A percentile compares a stretch with the other conserved stretches of the same genome.
Evolutionary conservation across 2,329 filamentous ascomycete genomes (phyloP).

Genomic region (Pseudogymnoascus sp.): DNA sequence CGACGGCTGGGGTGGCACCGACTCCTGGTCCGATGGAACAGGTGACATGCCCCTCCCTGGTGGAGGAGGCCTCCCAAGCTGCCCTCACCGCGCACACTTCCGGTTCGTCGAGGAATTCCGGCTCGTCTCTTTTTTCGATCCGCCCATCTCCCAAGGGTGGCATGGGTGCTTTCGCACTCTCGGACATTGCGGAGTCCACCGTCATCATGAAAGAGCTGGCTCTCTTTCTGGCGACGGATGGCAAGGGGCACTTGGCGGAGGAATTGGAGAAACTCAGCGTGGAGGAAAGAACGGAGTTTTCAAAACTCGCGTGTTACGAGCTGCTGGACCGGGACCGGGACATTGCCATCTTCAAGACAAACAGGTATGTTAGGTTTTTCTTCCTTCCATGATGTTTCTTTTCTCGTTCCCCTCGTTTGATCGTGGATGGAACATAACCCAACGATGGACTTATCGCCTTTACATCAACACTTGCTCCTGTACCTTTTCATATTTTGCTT

Average conservation of each 20-base stretch:
- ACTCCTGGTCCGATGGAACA: slow-evolving; percentile 2
- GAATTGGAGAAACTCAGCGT: slow-evolving; percentile 16
- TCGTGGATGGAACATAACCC: background rate
- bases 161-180: slow-evolving; percentile 24
- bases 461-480: background rate
- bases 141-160: slow-evolving; percentile 22
- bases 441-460: background rate
- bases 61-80: background rate
- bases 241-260: slow-evolving; percentile 14
- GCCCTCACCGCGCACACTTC: slow-evolving; percentile 12
- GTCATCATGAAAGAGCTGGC: slow-evolving; percentile 23
- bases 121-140: slow-evolving; percentile 24
- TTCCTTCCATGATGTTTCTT: too few species aligned
- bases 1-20: background rate
- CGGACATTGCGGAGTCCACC: slow-evolving; percentile 20
- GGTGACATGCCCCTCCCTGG: background rate
- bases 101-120: slow-evolving; percentile 15
- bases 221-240: slow-evolving; percentile 17
- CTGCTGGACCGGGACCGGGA: slow-evolving; percentile 12
- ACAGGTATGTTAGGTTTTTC: slow-evolving; percentile 20
- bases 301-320: slow-evolving; percentile 16
- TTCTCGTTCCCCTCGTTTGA: background rate
- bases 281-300: slow-evolving; percentile 18
- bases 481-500: background rate
- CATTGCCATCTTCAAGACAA: slow-evolving; percentile 25